phyloP scores from a whole-genome alignment of 1,284 basidiomycete genomes.

The Ganoderma lucidum region DNA sequence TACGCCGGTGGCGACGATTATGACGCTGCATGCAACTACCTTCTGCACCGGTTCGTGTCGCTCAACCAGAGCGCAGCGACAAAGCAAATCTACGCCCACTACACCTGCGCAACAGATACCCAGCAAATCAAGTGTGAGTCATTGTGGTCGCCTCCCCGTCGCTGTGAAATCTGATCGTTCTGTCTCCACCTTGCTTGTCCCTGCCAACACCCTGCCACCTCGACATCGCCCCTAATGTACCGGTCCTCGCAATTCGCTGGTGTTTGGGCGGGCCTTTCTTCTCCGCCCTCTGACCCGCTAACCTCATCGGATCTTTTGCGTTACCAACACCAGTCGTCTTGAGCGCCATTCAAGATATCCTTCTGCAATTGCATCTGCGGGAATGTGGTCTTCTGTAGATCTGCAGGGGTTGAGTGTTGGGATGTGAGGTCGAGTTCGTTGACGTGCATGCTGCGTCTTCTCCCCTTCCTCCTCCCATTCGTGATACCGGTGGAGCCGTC shows the following conservation, averaged over 20 bases:
- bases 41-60: slow-evolving; percentile 87
- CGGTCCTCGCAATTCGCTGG: slow-evolving; percentile 15
- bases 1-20: slow-evolving; percentile 86
- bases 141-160: neutral
- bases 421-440: slow-evolving; percentile 12
- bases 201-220: neutral
- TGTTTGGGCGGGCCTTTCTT: slow-evolving; percentile 17
- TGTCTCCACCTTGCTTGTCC: slow-evolving; percentile 18
- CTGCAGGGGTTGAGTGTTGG: slow-evolving; percentile 11
- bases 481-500: neutral
- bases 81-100: slow-evolving; percentile 90
- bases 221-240: slow-evolving; percentile 7
- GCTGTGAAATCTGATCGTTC: slow-evolving; percentile 23
- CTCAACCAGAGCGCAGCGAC: slow-evolving; percentile 89
- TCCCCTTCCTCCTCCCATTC: slow-evolving; percentile 4
- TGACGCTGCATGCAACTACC: slow-evolving; percentile 86
- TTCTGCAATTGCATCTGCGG: slow-evolving; percentile 83
- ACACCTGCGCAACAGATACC: slow-evolving; percentile 90
- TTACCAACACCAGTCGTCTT: slow-evolving; percentile 65
- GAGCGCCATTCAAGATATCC: slow-evolving; percentile 84
- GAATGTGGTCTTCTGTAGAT: slow-evolving; percentile 84
- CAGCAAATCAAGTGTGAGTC: slow-evolving; percentile 87
- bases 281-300: slow-evolving; percentile 12
- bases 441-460: slow-evolving; percentile 30
- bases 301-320: slow-evolving; percentile 11